Evolutionary conservation across 768 basidiomycete genomes (phyloP).

Genomic region (Tylopilus felleus): DNA sequence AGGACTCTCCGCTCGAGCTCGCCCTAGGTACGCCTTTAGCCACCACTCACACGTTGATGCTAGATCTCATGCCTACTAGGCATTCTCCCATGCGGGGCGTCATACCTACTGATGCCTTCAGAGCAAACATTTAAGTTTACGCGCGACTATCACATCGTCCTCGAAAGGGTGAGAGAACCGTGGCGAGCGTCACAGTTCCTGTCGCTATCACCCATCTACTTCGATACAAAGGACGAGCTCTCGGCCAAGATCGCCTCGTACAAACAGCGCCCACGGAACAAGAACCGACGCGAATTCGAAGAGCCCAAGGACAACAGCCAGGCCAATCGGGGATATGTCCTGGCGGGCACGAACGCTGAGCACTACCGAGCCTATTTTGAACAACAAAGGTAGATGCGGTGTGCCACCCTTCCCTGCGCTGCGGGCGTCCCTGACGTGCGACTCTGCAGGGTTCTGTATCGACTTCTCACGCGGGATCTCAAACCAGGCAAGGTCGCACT

Average conservation of each 20-base stretch:
- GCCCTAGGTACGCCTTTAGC: conserved; percentile 37
- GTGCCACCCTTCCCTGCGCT: neutral
- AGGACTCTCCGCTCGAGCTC: conserved; percentile 37
- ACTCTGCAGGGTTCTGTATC: conserved; percentile 32
- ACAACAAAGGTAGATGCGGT: conserved; percentile 35
- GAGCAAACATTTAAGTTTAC: conserved; percentile 8
- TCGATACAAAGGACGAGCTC: conserved; percentile 32
- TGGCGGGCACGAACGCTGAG: conserved; percentile 14
- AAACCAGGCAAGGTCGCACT: conserved; percentile 33
- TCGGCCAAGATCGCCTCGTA: conserved; percentile 37
- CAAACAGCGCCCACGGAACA: conserved; percentile 38
- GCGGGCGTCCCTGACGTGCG: neutral
- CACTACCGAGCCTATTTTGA: conserved; percentile 43
- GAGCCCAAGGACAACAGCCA: conserved; percentile 37
- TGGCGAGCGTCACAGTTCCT: conserved; percentile 32
- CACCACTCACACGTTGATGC: neutral
- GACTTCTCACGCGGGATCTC: conserved; percentile 24
- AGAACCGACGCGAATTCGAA: conserved; percentile 20
- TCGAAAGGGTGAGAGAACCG: neutral
- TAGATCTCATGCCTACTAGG: conserved; percentile 29
- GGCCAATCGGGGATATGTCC: conserved; percentile 38
- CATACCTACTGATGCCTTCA: conserved; percentile 39
- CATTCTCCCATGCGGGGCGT: conserved; percentile 41
- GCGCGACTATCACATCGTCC: conserved; percentile 23
- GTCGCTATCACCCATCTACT: conserved; percentile 49